A percentile compares a stretch with the other conserved stretches of the same genome.
Conservation (phyloP, 73 alveolate genomes). For the Paramecium primaurelia region DNA sequence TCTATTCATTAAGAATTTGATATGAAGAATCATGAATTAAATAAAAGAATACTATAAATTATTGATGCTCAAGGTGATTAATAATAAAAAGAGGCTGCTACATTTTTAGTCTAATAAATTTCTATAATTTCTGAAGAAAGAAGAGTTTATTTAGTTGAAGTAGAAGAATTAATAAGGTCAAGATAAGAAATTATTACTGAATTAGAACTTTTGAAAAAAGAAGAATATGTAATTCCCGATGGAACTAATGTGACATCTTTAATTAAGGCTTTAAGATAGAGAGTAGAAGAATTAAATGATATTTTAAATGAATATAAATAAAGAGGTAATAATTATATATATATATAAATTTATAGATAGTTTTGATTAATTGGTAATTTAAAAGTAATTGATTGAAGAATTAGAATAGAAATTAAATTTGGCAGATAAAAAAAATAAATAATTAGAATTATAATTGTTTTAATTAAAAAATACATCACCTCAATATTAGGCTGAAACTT, state of each 20-base stretch:
- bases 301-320: slow-evolving; percentile 21
- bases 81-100: slow-evolving; percentile 26
- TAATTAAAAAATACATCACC: background rate
- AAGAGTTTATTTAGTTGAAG: background rate
- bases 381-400: slow-evolving; percentile 2
- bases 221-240: background rate
- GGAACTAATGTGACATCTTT: slow-evolving; percentile 22
- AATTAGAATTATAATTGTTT: background rate
- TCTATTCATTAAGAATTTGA: slow-evolving; percentile 14
- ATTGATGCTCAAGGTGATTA: background rate
- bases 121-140: slow-evolving; percentile 18
- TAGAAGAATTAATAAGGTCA: background rate
- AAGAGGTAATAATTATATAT: background rate
- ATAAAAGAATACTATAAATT: background rate
- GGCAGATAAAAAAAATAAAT: background rate
- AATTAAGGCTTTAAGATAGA: slow-evolving; percentile 12
- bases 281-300: slow-evolving; percentile 32
- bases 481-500: background rate
- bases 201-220: background rate
- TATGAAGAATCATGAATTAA: background rate
- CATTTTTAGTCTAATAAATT: background rate
- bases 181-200: slow-evolving; percentile 7
- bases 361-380: background rate
- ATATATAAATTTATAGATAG: background rate
- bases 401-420: background rate